A percentile compares a stretch with the other conserved stretches of the same genome.
These are phyloP conservation scores for Patellifolia procumbens DNA, from an alignment of 179 eudicot genomes.

Conservation along the genomic window DNA sequence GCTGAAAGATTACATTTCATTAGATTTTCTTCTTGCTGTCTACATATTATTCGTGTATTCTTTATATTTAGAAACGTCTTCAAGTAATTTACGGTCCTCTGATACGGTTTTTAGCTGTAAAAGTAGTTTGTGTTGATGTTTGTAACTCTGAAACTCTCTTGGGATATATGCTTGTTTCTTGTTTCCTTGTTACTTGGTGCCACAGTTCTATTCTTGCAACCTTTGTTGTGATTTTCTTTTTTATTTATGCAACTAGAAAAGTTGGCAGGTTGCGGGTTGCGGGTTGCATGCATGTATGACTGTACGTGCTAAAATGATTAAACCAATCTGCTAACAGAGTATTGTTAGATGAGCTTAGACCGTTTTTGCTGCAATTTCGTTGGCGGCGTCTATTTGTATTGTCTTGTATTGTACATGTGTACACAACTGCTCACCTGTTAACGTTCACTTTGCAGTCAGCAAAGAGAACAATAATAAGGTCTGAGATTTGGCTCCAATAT, in stretches of 20 bases:
- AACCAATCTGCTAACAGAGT: background rate
- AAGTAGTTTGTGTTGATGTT: background rate
- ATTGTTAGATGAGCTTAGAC: background rate
- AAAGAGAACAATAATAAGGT: no score
- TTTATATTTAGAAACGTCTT: constrained; percentile 13
- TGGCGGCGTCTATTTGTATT: background rate
- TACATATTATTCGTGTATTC: constrained; percentile 12
- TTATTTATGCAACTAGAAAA: no score
- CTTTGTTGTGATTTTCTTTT: background rate
- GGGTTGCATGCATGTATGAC: background rate
- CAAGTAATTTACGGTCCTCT: background rate
- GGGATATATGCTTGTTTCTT: background rate
- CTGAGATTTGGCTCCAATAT: no score
- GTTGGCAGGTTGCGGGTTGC: no score
- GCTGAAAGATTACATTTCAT: background rate
- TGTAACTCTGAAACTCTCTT: background rate
- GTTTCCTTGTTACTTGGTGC: background rate
- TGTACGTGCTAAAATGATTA: background rate
- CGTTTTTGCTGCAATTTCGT: background rate
- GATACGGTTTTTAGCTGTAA: background rate
- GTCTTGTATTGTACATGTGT: no score
- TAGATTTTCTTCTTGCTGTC: constrained; percentile 1
- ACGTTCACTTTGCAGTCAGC: no score
- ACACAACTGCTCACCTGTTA: no score
- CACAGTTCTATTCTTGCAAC: background rate